Evolutionary conservation across 2,329 filamentous ascomycete species (phyloP).

Genomic region (Parastagonospora nodorum): DNA sequence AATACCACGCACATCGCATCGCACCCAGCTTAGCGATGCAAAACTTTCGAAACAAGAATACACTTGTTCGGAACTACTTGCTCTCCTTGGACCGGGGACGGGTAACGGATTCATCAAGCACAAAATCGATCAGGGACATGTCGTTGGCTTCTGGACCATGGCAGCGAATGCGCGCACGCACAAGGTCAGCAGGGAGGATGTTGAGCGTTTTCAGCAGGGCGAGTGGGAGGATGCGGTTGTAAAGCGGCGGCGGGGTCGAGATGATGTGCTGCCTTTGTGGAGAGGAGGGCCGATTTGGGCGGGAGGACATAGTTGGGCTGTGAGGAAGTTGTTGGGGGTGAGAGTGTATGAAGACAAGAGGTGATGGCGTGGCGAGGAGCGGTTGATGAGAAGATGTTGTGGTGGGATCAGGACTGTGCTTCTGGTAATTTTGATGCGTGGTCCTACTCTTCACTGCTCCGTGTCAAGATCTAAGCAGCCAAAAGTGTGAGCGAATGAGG

Average conservation of each 20-base stretch:
- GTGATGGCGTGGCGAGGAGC: no score
- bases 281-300: conserved; percentile 28
- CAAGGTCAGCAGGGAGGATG: conserved; percentile 23
- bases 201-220: conserved; percentile 26
- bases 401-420: conserved; percentile 10
- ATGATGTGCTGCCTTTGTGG: conserved; percentile 27
- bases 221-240: conserved; percentile 23
- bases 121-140: conserved; percentile 25
- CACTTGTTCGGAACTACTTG: conserved; percentile 21
- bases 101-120: conserved; percentile 17
- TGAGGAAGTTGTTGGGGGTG: conserved; percentile 21
- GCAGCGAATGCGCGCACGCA: conserved; percentile 20
- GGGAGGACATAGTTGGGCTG: conserved; percentile 26
- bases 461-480: no score
- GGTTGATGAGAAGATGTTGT: background rate
- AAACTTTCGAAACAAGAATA: conserved; percentile 17
- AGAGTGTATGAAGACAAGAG: conserved; percentile 24
- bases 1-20: conserved; percentile 20
- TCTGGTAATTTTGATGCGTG: no score
- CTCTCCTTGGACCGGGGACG: conserved; percentile 6
- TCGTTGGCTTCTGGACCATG: conserved; percentile 30
- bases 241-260: conserved; percentile 12
- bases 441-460: no score
- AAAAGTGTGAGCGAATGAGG: no score
- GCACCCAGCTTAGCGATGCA: conserved; percentile 19